A percentile compares a stretch with the other conserved stretches of the same genome.
Evolutionary conservation across 1,139 yeast genomes (phyloP).

Genomic region (Meyerozyma guilliermondii): DNA sequence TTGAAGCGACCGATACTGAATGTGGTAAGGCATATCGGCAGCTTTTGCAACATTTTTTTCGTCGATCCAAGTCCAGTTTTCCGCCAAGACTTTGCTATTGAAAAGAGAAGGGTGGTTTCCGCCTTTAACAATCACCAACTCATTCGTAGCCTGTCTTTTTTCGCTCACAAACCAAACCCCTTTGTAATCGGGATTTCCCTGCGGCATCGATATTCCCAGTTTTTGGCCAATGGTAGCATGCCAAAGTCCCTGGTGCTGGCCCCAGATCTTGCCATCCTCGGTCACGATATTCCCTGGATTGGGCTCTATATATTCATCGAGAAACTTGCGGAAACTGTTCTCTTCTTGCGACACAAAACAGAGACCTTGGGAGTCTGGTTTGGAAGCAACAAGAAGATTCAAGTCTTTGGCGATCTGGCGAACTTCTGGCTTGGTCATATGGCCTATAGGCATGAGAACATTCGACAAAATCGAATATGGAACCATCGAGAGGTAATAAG

Average conservation of each 20-base stretch:
- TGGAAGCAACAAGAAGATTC: constrained; percentile 58
- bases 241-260: constrained; percentile 84
- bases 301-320: constrained; percentile 67
- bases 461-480: constrained; percentile 40
- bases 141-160: constrained; percentile 59
- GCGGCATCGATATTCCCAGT: constrained; percentile 77
- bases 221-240: constrained; percentile 91
- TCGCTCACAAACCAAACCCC: constrained; percentile 89
- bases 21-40: constrained; percentile 6
- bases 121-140: constrained; percentile 75
- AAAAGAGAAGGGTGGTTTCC: constrained; percentile 57
- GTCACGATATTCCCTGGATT: constrained; percentile 76
- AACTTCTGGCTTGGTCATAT: constrained; percentile 67
- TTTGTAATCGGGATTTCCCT: constrained; percentile 64
- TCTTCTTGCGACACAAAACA: constrained; percentile 81
- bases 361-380: constrained; percentile 92
- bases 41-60: constrained; percentile 8
- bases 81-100: constrained; percentile 37
- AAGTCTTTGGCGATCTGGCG: constrained; percentile 57
- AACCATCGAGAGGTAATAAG: constrained; percentile 79
- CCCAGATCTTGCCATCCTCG: constrained; percentile 71
- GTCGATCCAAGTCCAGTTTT: constrained; percentile 49
- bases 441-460: constrained; percentile 76
- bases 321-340: constrained; percentile 69
- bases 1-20: constrained; percentile 74